Evolutionary conservation across 2,329 filamentous ascomycete genomes (phyloP), one percentile per base, ranked within the genome.

Genomic region (Colletotrichum tofieldiae): DNA sequence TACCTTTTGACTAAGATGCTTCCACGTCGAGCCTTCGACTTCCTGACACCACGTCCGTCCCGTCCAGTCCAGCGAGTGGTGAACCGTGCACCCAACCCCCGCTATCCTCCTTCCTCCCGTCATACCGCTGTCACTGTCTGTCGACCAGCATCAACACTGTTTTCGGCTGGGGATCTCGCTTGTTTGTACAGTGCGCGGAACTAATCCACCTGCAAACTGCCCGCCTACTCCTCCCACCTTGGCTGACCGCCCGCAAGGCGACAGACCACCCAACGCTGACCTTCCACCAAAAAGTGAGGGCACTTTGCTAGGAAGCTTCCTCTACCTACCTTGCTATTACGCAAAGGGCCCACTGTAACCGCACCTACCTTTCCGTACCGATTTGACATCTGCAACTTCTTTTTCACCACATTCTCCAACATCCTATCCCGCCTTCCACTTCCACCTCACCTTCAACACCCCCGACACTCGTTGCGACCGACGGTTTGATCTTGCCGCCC

Each of bases 321-420:
- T 68, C 65, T 65, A 64, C 65, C 59, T 72, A 60, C 70, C 65
- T 72, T 72, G 65, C 70, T 52, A 71, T 73, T 72, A 73, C 71
- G 71, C 71, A 73, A 72, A 72, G 71, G 71, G 55, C 67, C 71
- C 71, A 72, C 71, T 73, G 62, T 73, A 71, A 73, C 71, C 67
- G 61, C 67, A 73, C 71, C 71, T 71, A 71, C 67, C 67, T 73
- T 65, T 71, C 71, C 71, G 26, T 72, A 59, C 61, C 61, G 67
- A 71, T 71, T 73, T 67, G 71, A 73, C 67, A 67, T 73, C 67
- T 73, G 67, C 71, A 73, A 72, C 70, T 72, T 72, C 71, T 73
- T 73, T 71, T 71, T 71, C 61, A 73, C 43, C 67, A 71, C 55
- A 64, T 61, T 71, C 67, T 66, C 56, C 71, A 66, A 71, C 67